Conservation (phyloP, 192 early-diverging fungal species). For the Backusella australiensis region DNA sequence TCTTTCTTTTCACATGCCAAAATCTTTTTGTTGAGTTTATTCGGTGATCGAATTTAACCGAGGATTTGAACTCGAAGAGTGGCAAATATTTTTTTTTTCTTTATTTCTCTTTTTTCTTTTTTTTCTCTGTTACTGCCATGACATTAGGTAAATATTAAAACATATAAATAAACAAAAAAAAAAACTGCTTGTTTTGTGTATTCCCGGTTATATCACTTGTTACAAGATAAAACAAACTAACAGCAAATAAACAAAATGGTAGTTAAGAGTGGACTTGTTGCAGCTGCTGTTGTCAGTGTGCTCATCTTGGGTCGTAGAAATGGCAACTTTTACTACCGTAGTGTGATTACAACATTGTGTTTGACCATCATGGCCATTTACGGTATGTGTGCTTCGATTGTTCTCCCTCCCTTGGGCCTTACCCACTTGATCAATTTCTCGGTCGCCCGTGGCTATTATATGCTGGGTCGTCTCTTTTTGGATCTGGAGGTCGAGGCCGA, state of each 20-base stretch:
- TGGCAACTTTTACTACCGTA: slow-evolving; percentile 10
- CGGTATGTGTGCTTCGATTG: slow-evolving; percentile 23
- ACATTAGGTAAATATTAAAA: slow-evolving; percentile 1
- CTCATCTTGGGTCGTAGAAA: neutral
- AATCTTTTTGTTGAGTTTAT: neutral
- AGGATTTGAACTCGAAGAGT: neutral
- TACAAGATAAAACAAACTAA: neutral
- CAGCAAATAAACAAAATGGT: neutral
- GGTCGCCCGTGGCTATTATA: slow-evolving; percentile 54
- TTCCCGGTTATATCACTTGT: neutral
- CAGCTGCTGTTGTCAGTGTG: neutral
- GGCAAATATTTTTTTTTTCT: neutral
- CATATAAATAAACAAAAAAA: neutral
- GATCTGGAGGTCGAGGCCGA: slow-evolving; percentile 62
- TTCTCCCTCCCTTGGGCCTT: slow-evolving; percentile 54
- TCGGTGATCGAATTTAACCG: neutral
- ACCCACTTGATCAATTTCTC: slow-evolving; percentile 60
- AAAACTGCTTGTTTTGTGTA: neutral
- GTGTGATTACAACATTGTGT: neutral
- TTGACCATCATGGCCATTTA: slow-evolving; percentile 3
- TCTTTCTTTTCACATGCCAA: neutral
- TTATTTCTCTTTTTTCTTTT: neutral
- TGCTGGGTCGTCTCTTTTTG: slow-evolving; percentile 48
- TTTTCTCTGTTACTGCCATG: neutral
- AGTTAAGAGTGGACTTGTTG: neutral